These are phyloP conservation scores for Peronospora destructor DNA, from an alignment of 352 stramenopile genomes.

Conservation along the genomic window DNA sequence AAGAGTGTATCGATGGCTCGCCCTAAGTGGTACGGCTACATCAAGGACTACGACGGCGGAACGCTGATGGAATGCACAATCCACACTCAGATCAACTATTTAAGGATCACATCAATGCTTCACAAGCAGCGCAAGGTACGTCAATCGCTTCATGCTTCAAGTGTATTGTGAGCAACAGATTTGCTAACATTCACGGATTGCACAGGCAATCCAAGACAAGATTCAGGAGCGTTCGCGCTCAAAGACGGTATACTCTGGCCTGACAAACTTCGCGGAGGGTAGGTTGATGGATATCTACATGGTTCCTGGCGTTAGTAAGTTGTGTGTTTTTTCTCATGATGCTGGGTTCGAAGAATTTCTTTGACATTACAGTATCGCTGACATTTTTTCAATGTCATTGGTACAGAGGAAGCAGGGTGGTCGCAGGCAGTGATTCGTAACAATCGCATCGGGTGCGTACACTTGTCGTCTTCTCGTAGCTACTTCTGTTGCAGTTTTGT, in stretches of 20 bases:
- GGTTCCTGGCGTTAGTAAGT: conserved; percentile 83
- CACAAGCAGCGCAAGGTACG: conserved; percentile 88
- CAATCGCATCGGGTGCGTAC: conserved; percentile 67
- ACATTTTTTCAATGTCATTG: conserved; percentile 4
- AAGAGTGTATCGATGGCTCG: conserved; percentile 82
- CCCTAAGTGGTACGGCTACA: conserved; percentile 94
- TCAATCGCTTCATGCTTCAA: background rate
- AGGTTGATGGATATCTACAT: conserved; percentile 84
- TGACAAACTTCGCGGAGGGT: conserved; percentile 69
- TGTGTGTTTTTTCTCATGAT: background rate
- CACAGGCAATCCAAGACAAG: conserved; percentile 76
- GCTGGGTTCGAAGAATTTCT: background rate
- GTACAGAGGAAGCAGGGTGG: conserved; percentile 78
- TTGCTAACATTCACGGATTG: conserved; percentile 3
- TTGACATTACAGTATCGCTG: background rate
- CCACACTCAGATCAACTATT: conserved; percentile 96
- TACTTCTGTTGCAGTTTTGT: conserved; percentile 1
- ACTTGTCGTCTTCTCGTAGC: background rate
- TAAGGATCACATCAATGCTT: conserved; percentile 93
- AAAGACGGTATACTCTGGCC: conserved; percentile 64
- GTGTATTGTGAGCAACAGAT: background rate
- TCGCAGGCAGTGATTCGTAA: conserved; percentile 80
- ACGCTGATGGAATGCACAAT: conserved; percentile 99
- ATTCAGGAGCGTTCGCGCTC: conserved; percentile 70
- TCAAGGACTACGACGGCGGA: conserved; percentile 99